phyloP scores from a whole-genome alignment of 2,329 filamentous ascomycete species.

The Sporothrix dimorphospora region DNA sequence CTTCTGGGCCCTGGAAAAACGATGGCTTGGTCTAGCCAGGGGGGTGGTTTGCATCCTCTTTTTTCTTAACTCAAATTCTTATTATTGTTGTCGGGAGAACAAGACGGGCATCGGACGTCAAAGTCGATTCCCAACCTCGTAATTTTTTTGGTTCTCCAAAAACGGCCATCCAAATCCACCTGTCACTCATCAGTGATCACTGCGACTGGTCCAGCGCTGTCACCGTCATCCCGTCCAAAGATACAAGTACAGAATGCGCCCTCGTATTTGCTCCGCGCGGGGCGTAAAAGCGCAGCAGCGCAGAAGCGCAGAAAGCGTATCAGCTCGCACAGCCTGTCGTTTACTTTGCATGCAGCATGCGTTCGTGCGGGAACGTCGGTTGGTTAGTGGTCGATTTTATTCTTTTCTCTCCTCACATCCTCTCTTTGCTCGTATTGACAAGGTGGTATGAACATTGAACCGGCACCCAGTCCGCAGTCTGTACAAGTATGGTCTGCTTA shows the following conservation, averaged over 20 bases:
- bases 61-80: background rate
- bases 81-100: background rate
- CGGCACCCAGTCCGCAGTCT: background rate
- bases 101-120: background rate
- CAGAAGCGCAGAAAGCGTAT: background rate
- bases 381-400: background rate
- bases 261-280: background rate
- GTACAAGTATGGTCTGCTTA: too few species aligned
- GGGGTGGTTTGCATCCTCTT: background rate
- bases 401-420: too few species aligned
- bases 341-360: background rate
- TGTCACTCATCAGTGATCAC: background rate
- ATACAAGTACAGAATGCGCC: background rate
- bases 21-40: background rate
- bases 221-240: constrained; percentile 2
- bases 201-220: background rate
- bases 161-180: background rate
- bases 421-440: background rate
- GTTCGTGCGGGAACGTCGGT: background rate
- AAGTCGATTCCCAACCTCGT: constrained; percentile 5
- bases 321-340: background rate
- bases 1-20: background rate
- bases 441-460: background rate
- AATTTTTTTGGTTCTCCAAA: background rate
- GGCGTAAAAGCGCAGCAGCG: background rate